Conservation (phyloP, 306 rosid species). For the Prosopis cineraria region DNA sequence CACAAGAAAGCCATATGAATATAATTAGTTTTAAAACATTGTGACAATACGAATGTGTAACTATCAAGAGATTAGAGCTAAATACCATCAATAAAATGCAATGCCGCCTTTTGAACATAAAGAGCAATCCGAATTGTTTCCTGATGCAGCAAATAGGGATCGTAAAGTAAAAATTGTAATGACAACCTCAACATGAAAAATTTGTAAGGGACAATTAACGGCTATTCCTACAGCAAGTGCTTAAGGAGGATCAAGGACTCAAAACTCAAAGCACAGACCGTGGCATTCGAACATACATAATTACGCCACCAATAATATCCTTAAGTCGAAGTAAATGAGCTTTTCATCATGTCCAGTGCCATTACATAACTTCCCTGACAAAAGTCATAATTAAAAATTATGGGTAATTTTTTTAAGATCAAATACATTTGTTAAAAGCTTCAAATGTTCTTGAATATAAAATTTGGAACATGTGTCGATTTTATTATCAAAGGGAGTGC, state of each 20-base stretch:
- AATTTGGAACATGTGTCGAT: not conserved
- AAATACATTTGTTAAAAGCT: not conserved
- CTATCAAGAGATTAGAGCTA: conserved; percentile 26
- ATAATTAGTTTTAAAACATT: conserved; percentile 24
- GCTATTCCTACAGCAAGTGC: not conserved
- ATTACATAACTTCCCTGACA: conserved; percentile 5
- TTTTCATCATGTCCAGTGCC: not conserved
- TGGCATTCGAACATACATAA: not conserved
- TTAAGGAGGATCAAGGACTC: not conserved
- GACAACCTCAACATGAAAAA: not conserved
- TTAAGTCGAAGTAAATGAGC: not conserved
- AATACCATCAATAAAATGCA: conserved; percentile 87
- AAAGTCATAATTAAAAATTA: not conserved
- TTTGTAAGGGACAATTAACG: not conserved
- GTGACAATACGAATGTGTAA: conserved; percentile 2
- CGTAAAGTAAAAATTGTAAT: conserved; percentile 20
- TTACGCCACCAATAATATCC: not conserved
- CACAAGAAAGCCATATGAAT: conserved; percentile 44
- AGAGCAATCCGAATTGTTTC: conserved; percentile 88
- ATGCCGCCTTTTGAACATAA: conserved; percentile 87
- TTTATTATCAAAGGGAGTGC: not conserved
- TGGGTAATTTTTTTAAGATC: conserved; percentile 1
- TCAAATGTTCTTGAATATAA: not conserved
- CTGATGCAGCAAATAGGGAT: conserved; percentile 51
- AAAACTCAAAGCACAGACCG: not conserved